Conservation (phyloP, 2,329 filamentous ascomycete species). For the Venturia aucupariae region DNA sequence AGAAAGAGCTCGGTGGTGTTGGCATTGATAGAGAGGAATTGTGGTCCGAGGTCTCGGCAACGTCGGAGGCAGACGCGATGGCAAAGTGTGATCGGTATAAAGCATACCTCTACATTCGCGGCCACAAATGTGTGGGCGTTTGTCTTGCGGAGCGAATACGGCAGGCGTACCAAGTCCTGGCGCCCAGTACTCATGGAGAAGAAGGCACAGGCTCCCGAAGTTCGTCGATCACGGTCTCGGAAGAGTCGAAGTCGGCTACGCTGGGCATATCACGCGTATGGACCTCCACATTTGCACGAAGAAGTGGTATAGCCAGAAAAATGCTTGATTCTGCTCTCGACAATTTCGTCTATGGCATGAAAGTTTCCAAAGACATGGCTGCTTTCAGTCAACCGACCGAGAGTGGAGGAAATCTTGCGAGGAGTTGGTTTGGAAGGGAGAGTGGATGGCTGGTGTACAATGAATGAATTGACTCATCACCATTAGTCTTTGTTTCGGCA, state of each 20-base stretch:
- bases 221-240: constrained; percentile 14
- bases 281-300: constrained; percentile 48
- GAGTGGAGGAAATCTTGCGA: constrained; percentile 48
- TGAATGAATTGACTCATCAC: not conserved
- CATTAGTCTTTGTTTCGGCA: too few relatives aligned
- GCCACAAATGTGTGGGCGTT: constrained; percentile 52
- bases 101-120: constrained; percentile 52
- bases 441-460: constrained; percentile 51
- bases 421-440: constrained; percentile 46
- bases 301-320: constrained; percentile 47
- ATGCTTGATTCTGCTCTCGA: constrained; percentile 47
- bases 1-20: constrained; percentile 52
- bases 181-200: constrained; percentile 10
- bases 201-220: not conserved
- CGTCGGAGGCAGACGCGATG: constrained; percentile 22
- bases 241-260: constrained; percentile 38
- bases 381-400: constrained; percentile 60
- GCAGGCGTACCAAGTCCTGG: constrained; percentile 44
- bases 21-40: constrained; percentile 48
- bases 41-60: constrained; percentile 41
- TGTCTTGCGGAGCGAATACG: constrained; percentile 53
- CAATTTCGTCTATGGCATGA: constrained; percentile 47
- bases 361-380: constrained; percentile 43
- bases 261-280: constrained; percentile 58
- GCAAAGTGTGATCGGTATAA: constrained; percentile 42